phyloP scores from a whole-genome alignment of 1,284 basidiomycete genomes.

The Malassezia furfur region DNA sequence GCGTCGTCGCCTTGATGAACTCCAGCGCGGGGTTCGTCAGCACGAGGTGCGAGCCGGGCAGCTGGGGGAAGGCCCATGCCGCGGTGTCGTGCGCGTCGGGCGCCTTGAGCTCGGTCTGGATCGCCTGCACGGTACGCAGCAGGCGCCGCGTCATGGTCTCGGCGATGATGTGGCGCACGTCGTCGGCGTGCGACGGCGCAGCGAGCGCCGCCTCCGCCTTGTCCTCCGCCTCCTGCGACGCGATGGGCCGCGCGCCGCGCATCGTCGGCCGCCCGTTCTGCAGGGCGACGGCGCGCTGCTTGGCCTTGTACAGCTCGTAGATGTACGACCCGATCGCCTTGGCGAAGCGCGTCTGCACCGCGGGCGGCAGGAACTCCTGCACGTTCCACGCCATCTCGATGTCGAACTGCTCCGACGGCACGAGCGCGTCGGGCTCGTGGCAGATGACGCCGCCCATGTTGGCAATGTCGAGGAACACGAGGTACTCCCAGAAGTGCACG shows the following conservation, averaged over 20 bases:
- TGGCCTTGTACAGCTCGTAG: constrained; percentile 68
- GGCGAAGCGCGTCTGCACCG: constrained; percentile 71
- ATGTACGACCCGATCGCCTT: constrained; percentile 72
- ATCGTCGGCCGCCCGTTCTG: constrained; percentile 59
- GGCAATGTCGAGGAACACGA: constrained; percentile 89
- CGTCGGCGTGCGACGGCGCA: constrained; percentile 53
- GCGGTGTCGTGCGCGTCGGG: constrained; percentile 51
- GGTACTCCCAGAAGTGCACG: constrained; percentile 83
- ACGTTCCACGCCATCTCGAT: constrained; percentile 91
- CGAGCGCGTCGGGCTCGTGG: constrained; percentile 57
- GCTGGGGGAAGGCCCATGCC: constrained; percentile 60
- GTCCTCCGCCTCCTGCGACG: neutral
- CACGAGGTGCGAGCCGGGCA: constrained; percentile 74
- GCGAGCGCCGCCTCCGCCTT: neutral
- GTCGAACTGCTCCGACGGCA: constrained; percentile 20
- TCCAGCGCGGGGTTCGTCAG: constrained; percentile 70
- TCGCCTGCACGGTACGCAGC: constrained; percentile 61
- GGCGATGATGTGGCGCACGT: constrained; percentile 53
- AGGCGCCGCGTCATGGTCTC: constrained; percentile 73
- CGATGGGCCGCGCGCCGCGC: constrained; percentile 46
- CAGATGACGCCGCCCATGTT: constrained; percentile 75
- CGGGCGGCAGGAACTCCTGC: constrained; percentile 73
- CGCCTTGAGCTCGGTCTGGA: constrained; percentile 50
- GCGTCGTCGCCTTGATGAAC: constrained; percentile 78
- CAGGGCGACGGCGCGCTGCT: constrained; percentile 55